Conservation (phyloP, 2,329 filamentous ascomycete species). For the Cordyceps cicadae region DNA sequence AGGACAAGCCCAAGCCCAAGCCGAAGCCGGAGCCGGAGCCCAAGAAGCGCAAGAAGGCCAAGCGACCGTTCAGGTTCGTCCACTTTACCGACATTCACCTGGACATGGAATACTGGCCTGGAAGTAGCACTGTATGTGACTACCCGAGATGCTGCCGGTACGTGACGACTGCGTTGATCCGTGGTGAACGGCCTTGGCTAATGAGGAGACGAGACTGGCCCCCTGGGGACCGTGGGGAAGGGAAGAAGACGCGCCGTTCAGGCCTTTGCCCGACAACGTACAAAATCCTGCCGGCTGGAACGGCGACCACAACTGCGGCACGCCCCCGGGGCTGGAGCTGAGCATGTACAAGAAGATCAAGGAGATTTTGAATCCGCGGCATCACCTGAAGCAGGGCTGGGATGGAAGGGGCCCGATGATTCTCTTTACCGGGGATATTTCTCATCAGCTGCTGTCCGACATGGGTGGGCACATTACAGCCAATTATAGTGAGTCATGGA, state of each 20-base stretch:
- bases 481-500: conserved; percentile 21
- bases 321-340: conserved; percentile 40
- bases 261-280: conserved; percentile 34
- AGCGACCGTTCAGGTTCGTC: conserved; percentile 41
- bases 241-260: too few relatives aligned
- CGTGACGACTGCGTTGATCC: conserved; percentile 3
- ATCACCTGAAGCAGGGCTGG: conserved; percentile 28
- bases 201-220: too few relatives aligned
- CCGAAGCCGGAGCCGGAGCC: conserved; percentile 22
- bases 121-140: conserved; percentile 45
- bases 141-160: conserved; percentile 52
- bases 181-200: too few relatives aligned
- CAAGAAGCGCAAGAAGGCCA: too few relatives aligned
- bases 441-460: conserved; percentile 44
- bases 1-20: conserved; percentile 28
- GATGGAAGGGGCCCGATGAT: conserved; percentile 37
- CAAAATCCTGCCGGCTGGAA: conserved; percentile 41
- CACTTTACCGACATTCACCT: conserved; percentile 56
- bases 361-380: too few relatives aligned
- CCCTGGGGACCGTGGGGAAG: too few relatives aligned
- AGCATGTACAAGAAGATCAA: conserved; percentile 47
- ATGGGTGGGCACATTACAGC: conserved; percentile 29
- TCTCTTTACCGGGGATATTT: conserved; percentile 52
- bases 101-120: conserved; percentile 45
- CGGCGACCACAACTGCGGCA: conserved; percentile 46